phyloP scores from a whole-genome alignment of 179 eudicot species.

The Beta lomatogona region DNA sequence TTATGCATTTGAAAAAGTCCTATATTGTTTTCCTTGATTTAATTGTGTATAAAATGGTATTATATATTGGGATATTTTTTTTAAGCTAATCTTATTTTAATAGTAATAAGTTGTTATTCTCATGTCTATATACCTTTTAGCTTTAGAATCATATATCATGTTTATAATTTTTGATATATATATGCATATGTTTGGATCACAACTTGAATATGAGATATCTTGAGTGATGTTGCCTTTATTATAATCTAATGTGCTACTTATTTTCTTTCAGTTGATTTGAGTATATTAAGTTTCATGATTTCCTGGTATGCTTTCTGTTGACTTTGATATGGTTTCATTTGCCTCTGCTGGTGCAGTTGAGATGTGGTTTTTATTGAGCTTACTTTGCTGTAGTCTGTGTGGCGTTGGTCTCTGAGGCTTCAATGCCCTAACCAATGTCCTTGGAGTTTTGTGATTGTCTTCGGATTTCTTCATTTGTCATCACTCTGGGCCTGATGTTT shows the following conservation, averaged over 20 bases:
- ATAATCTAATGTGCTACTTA: not conserved
- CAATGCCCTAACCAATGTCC: too few relatives aligned
- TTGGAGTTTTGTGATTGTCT: too few relatives aligned
- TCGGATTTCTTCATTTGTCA: too few relatives aligned
- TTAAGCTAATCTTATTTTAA: too few relatives aligned
- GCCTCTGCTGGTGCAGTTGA: slow-evolving; percentile 24
- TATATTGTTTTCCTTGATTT: too few relatives aligned
- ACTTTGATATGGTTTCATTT: slow-evolving; percentile 24
- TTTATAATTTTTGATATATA: not conserved
- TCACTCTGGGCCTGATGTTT: slow-evolving; percentile 33
- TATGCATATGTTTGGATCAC: not conserved
- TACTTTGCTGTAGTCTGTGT: slow-evolving; percentile 42
- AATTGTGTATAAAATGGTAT: too few relatives aligned
- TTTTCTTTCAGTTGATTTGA: not conserved
- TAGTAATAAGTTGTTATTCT: too few relatives aligned
- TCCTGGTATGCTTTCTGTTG: slow-evolving; percentile 5
- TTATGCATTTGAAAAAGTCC: too few relatives aligned
- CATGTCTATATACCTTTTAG: slow-evolving; percentile 28
- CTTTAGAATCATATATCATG: too few relatives aligned
- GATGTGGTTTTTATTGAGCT: slow-evolving; percentile 22
- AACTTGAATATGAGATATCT: not conserved
- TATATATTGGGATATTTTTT: too few relatives aligned
- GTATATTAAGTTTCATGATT: slow-evolving; percentile 14
- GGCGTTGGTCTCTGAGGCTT: too few relatives aligned
- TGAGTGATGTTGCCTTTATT: too few relatives aligned